Evolutionary conservation across 2,329 filamentous ascomycete genomes (phyloP).

Genomic region (Stagonosporopsis chrysanthemi): DNA sequence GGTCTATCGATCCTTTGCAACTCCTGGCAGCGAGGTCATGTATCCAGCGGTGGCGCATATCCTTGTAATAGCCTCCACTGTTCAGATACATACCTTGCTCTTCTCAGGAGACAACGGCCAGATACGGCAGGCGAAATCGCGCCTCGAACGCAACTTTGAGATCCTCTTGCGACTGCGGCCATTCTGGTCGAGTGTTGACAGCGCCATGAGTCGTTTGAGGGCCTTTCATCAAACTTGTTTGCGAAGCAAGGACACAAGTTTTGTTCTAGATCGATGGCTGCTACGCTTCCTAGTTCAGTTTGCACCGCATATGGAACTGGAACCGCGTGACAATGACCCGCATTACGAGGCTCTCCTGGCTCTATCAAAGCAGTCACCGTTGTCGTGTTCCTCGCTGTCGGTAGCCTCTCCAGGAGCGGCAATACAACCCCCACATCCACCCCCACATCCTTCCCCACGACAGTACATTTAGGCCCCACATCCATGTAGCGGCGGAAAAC

Average conservation of each 20-base stretch:
- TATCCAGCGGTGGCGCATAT: conserved; percentile 36
- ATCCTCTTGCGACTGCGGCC: conserved; percentile 30
- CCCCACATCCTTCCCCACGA: conserved; percentile 12
- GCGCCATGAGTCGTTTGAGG: conserved; percentile 35
- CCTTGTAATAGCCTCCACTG: conserved; percentile 34
- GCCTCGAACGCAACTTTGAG: conserved; percentile 36
- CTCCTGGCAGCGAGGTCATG: conserved; percentile 30
- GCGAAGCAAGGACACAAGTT: conserved; percentile 36
- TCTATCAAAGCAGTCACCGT: conserved; percentile 33
- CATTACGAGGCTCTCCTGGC: conserved; percentile 34
- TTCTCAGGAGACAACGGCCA: conserved; percentile 32
- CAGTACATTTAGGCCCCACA: conserved; percentile 11
- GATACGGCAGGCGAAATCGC: conserved; percentile 31
- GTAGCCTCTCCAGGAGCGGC: conserved; percentile 16
- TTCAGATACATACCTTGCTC: conserved; percentile 34
- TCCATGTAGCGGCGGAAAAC: conserved; percentile 32
- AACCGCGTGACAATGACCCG: conserved; percentile 36
- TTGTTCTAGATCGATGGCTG: conserved; percentile 35
- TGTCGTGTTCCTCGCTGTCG: conserved; percentile 33
- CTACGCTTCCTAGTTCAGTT: conserved; percentile 37
- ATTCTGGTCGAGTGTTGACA: conserved; percentile 35
- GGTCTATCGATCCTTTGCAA: conserved; percentile 32
- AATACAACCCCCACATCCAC: conserved; percentile 10
- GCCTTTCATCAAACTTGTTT: conserved; percentile 38
- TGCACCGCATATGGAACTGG: conserved; percentile 36